Conservation (phyloP, 768 basidiomycete species). For the Calocybe cyanea region DNA sequence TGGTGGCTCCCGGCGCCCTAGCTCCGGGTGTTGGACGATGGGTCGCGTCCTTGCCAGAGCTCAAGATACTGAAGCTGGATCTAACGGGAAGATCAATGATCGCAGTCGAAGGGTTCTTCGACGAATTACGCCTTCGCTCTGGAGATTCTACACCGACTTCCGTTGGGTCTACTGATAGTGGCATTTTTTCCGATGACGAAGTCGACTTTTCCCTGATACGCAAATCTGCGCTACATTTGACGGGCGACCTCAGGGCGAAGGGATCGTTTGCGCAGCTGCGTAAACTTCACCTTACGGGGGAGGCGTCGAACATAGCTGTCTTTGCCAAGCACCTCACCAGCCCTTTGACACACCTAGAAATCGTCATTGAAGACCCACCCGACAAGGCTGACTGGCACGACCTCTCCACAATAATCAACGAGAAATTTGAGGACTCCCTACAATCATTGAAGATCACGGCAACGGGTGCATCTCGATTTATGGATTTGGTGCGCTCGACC, state of each 20-base stretch:
- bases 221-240: constrained; percentile 63
- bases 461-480: constrained; percentile 71
- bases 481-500: constrained; percentile 76
- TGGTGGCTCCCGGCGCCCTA: constrained; percentile 74
- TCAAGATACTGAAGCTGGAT: constrained; percentile 67
- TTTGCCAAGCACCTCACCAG: constrained; percentile 69
- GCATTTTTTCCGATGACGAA: constrained; percentile 75
- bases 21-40: constrained; percentile 69
- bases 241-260: constrained; percentile 53
- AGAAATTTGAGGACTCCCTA: constrained; percentile 57
- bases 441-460: constrained; percentile 60
- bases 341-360: constrained; percentile 64
- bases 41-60: constrained; percentile 58
- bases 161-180: constrained; percentile 65
- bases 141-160: constrained; percentile 72
- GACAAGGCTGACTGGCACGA: constrained; percentile 74
- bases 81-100: constrained; percentile 63
- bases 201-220: constrained; percentile 73
- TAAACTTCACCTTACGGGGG: constrained; percentile 65
- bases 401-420: constrained; percentile 57
- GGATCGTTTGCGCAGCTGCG: constrained; percentile 56
- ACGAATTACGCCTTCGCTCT: constrained; percentile 58
- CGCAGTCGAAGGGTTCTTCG: constrained; percentile 80
- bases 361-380: constrained; percentile 78
- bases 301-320: constrained; percentile 62